Evolutionary conservation across 202 grass and related monocot species (phyloP), one percentile per base, ranked within the genome.

Genomic region (Setaria italica): DNA sequence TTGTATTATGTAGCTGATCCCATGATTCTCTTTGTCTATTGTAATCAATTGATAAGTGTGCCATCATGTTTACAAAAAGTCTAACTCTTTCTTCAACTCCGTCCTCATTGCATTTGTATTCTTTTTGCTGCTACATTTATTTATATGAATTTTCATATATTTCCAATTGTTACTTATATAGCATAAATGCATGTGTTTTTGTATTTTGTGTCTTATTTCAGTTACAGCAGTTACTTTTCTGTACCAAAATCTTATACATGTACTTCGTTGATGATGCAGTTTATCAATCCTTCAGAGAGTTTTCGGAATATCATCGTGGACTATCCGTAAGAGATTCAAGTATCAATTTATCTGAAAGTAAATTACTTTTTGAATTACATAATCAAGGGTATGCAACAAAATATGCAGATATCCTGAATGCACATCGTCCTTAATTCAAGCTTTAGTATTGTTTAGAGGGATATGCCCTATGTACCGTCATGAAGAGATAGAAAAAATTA

Each of bases 231-330:
- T 46, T n/a, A n/a, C 5, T 48, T 71, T 34, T 49, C 4, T 21
- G 0, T 3, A 35, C 30, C 20, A 82, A 62, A 47, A 19, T 19
- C 0, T 48, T 14, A 14, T 58, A 4, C 2, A 82, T 60, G 8
- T 20, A 82, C 6, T 47, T 5, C 2, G 0, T 63, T 63, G 11
- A 34, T 59, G 15, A 25, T 33, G 5, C 73, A 58, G 73, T 76
- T 76, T 12, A 13, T 76, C 34, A 76, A 76, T 76, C 73, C 73
- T 76, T 76, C 73, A 7, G 43, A 83, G 45, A 83, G 68, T 64
- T 83, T 83, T 21, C 69, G 43, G 2, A 53, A 83, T n/a, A 74
- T 83, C 43, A 41, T 83, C 4, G 69, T 73, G 11, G 80, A 83
- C 58, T 83, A 83, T 25, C 30, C 43, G 80, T 83, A 63, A 82